Evolutionary conservation across 805 yeast genomes (phyloP), one percentile per base, ranked within the genome.

Genomic region (Candida germanica): DNA sequence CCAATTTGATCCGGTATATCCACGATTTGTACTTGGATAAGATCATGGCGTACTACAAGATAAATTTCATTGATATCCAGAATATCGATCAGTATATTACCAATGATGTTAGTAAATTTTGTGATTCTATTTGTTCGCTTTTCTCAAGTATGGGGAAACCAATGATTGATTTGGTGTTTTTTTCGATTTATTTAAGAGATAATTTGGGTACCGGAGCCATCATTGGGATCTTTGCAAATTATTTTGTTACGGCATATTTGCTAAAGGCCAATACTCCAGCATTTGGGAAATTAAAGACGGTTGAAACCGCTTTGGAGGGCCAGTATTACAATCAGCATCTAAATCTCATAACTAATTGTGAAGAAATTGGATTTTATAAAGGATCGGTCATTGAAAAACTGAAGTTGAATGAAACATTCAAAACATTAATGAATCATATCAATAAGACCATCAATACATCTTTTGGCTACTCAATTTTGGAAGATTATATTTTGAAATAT

Each of bases 141-240:
- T 88, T 87, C 56, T 84, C 96, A 9, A 83, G 80, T 51, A 77
- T 89, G 63, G 97, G 96, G 29, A 89, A 89, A 59, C 98, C 98
- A 18, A 73, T 84, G 32, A 83, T 87, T 41, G 98, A 89, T 58
- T 66, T 89, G 50, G 73, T 85, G 11, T 81, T 89, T 53, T 89
- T 89, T 62, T 78, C 94, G 0, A 75, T 84, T 14, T 91, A 89
- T 61, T 71, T 89, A 46, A 67, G 94, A 47, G 89, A 84, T 54
- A 85, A 83, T 52, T 73, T 89, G 50, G 98, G 98, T 4, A 78
- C 87, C 19, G 71, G 82, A n/a, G 96, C 96, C 9, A 79, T 88
- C 16, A 62, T 74, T 21, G 96, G 95, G 4, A 84, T 89, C 9
- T 81, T 88, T 47, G 57, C 79, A 35, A 88, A 88, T 58, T 89